Base-by-base conservation (phyloP, 1,284 basidiomycete genomes). In the Clitocybe nebularis region DNA sequence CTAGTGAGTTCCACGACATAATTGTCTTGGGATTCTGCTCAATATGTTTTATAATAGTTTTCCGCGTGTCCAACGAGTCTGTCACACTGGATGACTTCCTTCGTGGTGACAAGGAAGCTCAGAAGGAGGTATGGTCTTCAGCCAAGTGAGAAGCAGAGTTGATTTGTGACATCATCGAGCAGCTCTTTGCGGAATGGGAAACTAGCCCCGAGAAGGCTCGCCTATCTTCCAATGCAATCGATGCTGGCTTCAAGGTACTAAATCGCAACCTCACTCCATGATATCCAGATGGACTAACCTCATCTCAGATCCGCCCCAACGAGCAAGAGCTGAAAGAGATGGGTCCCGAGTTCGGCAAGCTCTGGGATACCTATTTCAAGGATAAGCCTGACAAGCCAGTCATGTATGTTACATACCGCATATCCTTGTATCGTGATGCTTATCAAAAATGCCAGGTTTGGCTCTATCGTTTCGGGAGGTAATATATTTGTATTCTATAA, bases 341-440 rank as follows among this genome's bases (percentile, higher is more conserved):
- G 81, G 81, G 81, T 13, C 80, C 81, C n/a, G 82, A 83, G 49
- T 84, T 84, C 64, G 79, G 81, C 49, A 67, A 69, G 49, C 73
- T 81, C 34, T 85, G 77, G 77, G 59, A 84, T 55, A 70, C 43
- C 19, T 84, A 84, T 64, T 85, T 84, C 71, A 82, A 79, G 67
- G 76, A 84, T 65, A 83, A 83, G 64, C 81, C 82, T 43, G 81
- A 85, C 68, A 84, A 83, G 68, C 82, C 82, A 2, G 77, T 84
- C 46, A 82, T 84, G 78, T 75, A 55, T 33, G 55, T 47, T 17
- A 6, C 33, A n/a, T n/a, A 5, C 20, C 6, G 17, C 14, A 8
- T 16, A 17, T 5, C 10, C 13, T 30, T 8, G 24, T 23, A 5
- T 3, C 20, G 11, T 28, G 1, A 10, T 25, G 5, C 19, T 36